Evolutionary conservation across 306 rosid genomes (phyloP), one percentile per base, ranked within the genome.

Genomic region (Chamaecrista fasciculata): DNA sequence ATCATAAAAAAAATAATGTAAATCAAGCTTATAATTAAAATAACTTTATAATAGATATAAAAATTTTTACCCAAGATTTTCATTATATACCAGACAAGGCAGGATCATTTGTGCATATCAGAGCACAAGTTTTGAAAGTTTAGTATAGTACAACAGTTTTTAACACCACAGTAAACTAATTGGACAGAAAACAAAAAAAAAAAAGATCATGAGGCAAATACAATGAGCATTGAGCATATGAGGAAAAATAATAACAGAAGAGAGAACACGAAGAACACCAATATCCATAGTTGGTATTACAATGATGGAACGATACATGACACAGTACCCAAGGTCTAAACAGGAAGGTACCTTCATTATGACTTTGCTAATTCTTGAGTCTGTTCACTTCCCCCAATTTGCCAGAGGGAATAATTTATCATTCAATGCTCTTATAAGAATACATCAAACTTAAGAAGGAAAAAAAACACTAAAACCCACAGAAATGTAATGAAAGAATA

Each of bases 401-500:
- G 19, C 12, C 24, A 11, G 57, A 39, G 80, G 69, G 75, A 73
- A 68, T 68, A 50, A 75, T 64, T 75, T 75, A 75, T 68, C 70
- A 68, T 67, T 49, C 43, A 60, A 64, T 39, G 58, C 63, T 40
- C 70, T 67, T 60, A 59, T 10, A 75, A 66, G 66, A 74, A 64
- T 76, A 75, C 76, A 78, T 57, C 73, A 37, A 31, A 73, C 71
- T 29, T 21, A 20, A 69, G 16, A 44, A 83, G n/a, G n/a, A 52
- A 56, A 66, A 72, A 71, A 59, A 46, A 48, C 66, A 76, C 72
- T 49, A 25, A 51, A 62, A 77, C 70, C 66, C 84, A 66, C 80
- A 62, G 60, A 66, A 80, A 80, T 74, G 85, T 73, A 91, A 89
- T 89, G 39, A 91, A 89, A 86, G 95, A 89, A 89, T 84, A 67